A percentile compares a stretch with the other conserved stretches of the same genome.
These are phyloP conservation scores for Globisporangium rhizosaccharum DNA, from an alignment of 352 stramenopile genomes.

Conservation along the genomic window DNA sequence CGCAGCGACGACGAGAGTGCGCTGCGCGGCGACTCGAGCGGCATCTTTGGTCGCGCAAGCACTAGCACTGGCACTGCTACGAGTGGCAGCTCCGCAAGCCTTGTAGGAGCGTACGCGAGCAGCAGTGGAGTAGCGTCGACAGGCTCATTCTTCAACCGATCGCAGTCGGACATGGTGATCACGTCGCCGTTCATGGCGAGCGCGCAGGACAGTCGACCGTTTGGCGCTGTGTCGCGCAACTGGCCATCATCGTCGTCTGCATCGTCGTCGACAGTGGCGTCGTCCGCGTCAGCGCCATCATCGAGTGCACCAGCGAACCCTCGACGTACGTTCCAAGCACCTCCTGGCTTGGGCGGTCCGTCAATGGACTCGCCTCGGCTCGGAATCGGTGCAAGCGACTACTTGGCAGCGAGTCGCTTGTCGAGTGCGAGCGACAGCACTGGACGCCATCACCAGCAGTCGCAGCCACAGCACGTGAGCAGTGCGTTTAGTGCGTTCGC, in stretches of 20 bases:
- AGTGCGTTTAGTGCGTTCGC: slow-evolving; percentile 4
- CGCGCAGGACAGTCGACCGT: slow-evolving; percentile 1
- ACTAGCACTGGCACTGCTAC: not conserved
- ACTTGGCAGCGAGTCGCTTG: not conserved
- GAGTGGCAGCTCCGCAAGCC: not conserved
- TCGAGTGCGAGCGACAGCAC: slow-evolving; percentile 1
- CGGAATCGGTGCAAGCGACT: slow-evolving; percentile 2
- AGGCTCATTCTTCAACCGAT: slow-evolving; percentile 4
- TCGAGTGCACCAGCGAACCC: slow-evolving; percentile 16
- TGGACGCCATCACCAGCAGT: not conserved
- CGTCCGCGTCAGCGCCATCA: slow-evolving; percentile 5
- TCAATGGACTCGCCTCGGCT: slow-evolving; percentile 3
- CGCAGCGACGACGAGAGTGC: slow-evolving; percentile 7
- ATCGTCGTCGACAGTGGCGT: slow-evolving; percentile 1
- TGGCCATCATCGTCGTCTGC: slow-evolving; percentile 17
- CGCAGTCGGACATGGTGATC: slow-evolving; percentile 1
- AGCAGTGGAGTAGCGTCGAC: slow-evolving; percentile 5
- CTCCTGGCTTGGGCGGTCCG: slow-evolving; percentile 36
- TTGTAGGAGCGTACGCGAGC: not conserved
- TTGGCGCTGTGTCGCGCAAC: slow-evolving; percentile 3
- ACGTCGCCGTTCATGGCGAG: slow-evolving; percentile 9
- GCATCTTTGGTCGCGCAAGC: slow-evolving; percentile 7
- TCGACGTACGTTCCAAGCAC: slow-evolving; percentile 36
- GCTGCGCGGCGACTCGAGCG: slow-evolving; percentile 1
- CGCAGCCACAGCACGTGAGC: not conserved